Evolutionary conservation across 805 yeast species (phyloP).

Genomic region (Pichia cephalocereana): DNA sequence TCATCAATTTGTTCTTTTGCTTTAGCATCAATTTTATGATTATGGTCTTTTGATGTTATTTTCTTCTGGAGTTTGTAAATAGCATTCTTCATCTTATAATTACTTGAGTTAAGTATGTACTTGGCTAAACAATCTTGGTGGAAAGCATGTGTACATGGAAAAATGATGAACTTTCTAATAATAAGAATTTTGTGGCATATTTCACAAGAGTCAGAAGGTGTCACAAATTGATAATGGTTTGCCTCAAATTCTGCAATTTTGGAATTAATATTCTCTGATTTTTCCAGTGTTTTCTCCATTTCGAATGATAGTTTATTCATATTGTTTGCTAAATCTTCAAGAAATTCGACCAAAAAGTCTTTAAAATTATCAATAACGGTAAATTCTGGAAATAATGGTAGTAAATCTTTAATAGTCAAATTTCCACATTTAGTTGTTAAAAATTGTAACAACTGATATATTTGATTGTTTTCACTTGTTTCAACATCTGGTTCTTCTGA

Average conservation of each 20-base stretch:
- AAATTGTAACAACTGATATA: constrained; percentile 25
- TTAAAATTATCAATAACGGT: constrained; percentile 75
- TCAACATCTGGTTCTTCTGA: background rate
- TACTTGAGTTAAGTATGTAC: constrained; percentile 49
- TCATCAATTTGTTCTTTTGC: constrained; percentile 44
- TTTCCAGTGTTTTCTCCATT: constrained; percentile 62
- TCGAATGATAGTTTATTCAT: constrained; percentile 62
- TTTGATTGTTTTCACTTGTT: constrained; percentile 19
- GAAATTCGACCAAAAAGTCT: constrained; percentile 70
- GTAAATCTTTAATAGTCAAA: constrained; percentile 65
- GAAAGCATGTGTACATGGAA: constrained; percentile 85
- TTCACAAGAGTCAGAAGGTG: constrained; percentile 78
- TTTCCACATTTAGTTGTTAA: constrained; percentile 37
- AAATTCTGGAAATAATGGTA: constrained; percentile 80
- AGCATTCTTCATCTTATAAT: constrained; percentile 55
- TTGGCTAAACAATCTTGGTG: constrained; percentile 82
- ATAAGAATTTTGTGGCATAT: constrained; percentile 63
- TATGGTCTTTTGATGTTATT: constrained; percentile 30
- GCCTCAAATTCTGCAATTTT: constrained; percentile 45
- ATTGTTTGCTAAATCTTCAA: constrained; percentile 60
- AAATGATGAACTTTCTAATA: constrained; percentile 64
- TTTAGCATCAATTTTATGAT: constrained; percentile 21
- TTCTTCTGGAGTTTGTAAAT: constrained; percentile 45
- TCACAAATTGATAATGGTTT: constrained; percentile 54
- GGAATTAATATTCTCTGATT: constrained; percentile 46